Evolutionary conservation across 805 yeast species (phyloP).

Genomic region (Candida ovalis): DNA sequence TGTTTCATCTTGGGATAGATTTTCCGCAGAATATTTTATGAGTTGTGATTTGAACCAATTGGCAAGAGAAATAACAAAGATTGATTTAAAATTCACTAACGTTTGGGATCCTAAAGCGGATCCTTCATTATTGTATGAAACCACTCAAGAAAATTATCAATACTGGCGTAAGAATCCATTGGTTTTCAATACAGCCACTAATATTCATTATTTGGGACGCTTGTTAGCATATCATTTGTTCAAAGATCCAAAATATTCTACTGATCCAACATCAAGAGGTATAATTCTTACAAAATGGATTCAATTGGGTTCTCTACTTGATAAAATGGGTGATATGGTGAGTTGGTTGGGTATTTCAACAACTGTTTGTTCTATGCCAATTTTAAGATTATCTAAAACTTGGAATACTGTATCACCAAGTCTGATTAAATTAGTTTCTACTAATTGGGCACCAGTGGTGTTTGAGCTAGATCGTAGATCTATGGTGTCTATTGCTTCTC

Average conservation of each 20-base stretch:
- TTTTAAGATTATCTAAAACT: slow-evolving; percentile 65
- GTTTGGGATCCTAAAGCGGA: slow-evolving; percentile 81
- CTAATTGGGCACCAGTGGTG: slow-evolving; percentile 91
- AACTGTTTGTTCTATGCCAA: slow-evolving; percentile 74
- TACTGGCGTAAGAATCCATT: slow-evolving; percentile 66
- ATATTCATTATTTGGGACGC: slow-evolving; percentile 76
- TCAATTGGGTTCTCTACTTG: slow-evolving; percentile 71
- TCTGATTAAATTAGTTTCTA: slow-evolving; percentile 55
- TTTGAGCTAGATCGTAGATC: slow-evolving; percentile 82
- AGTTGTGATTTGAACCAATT: slow-evolving; percentile 49
- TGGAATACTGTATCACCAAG: slow-evolving; percentile 72
- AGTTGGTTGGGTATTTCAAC: slow-evolving; percentile 92
- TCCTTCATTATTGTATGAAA: slow-evolving; percentile 65
- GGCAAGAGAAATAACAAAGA: slow-evolving; percentile 60
- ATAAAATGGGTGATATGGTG: slow-evolving; percentile 84
- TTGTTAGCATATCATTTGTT: slow-evolving; percentile 68
- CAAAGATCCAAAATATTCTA: slow-evolving; percentile 37
- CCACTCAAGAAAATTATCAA: slow-evolving; percentile 39
- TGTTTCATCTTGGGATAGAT: slow-evolving; percentile 6
- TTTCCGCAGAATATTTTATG: slow-evolving; percentile 44
- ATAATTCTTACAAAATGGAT: slow-evolving; percentile 77
- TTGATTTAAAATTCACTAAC: slow-evolving; percentile 61
- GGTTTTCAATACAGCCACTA: slow-evolving; percentile 60
- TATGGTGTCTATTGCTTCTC: slow-evolving; percentile 52
- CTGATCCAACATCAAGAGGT: slow-evolving; percentile 49